Evolutionary conservation across 495 filamentous ascomycete genomes (phyloP).

Genomic region (Penicillium taxi): DNA sequence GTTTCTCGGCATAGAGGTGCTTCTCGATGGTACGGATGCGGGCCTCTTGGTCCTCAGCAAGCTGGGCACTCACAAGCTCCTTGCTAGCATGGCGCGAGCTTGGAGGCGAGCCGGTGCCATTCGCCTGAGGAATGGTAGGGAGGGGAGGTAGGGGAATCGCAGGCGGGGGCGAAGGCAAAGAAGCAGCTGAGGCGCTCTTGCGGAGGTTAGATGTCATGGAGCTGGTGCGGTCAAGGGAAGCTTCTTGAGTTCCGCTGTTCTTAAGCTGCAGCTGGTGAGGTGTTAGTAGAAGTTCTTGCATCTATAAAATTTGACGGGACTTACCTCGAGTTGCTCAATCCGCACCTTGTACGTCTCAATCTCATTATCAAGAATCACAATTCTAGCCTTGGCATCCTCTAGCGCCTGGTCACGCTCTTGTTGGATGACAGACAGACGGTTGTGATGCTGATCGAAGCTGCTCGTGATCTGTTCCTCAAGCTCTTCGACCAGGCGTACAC

Average conservation of each 20-base stretch:
- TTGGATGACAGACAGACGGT: constrained; percentile 65
- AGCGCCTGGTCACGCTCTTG: constrained; percentile 44
- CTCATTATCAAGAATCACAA: constrained; percentile 41
- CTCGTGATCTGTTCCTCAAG: constrained; percentile 93
- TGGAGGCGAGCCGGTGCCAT: constrained; percentile 39
- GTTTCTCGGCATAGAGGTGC: constrained; percentile 91
- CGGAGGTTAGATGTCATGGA: constrained; percentile 72
- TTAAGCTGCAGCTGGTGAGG: constrained; percentile 32
- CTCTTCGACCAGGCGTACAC: constrained; percentile 83
- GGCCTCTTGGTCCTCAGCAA: constrained; percentile 80
- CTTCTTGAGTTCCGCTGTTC: constrained; percentile 32
- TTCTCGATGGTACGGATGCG: constrained; percentile 95
- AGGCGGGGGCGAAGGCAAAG: constrained; percentile 91
- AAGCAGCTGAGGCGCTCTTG: constrained; percentile 74
- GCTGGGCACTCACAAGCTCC: constrained; percentile 60
- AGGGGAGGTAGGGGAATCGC: constrained; percentile 76
- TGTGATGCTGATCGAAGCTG: constrained; percentile 91
- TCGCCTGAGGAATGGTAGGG: constrained; percentile 33
- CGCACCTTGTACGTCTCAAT: constrained; percentile 44
- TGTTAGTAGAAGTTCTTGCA: constrained; percentile 5
- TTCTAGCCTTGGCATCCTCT: constrained; percentile 40
- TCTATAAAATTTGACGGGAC: constrained; percentile 11
- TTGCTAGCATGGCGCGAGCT: constrained; percentile 67
- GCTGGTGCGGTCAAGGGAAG: constrained; percentile 58
- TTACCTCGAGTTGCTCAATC: constrained; percentile 41